These are phyloP conservation scores for Penicillium pulvis DNA, from an alignment of 495 filamentous ascomycete genomes.

Conservation along the genomic window DNA sequence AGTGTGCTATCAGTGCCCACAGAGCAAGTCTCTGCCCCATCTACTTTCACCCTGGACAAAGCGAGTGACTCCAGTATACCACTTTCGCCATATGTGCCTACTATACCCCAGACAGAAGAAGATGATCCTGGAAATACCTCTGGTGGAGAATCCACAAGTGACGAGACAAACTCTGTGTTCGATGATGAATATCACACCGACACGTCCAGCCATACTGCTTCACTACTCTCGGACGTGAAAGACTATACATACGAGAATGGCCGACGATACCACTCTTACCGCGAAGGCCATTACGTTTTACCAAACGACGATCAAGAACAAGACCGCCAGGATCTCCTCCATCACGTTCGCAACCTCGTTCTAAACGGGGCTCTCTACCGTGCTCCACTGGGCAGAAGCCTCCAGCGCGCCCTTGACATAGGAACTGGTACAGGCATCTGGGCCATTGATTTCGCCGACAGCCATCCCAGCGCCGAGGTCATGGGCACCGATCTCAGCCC, in stretches of 20 bases:
- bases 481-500: slow-evolving; percentile 35
- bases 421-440: slow-evolving; percentile 70
- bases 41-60: not conserved
- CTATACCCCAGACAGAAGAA: not conserved
- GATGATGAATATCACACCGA: slow-evolving; percentile 26
- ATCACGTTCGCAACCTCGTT: slow-evolving; percentile 53
- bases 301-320: slow-evolving; percentile 44
- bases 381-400: slow-evolving; percentile 57
- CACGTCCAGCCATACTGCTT: slow-evolving; percentile 29
- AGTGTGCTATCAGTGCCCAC: not conserved
- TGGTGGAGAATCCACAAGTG: slow-evolving; percentile 18
- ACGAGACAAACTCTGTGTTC: slow-evolving; percentile 22
- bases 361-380: slow-evolving; percentile 60
- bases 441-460: slow-evolving; percentile 62
- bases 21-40: not conserved
- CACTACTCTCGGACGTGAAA: slow-evolving; percentile 28
- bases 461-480: slow-evolving; percentile 56
- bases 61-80: too few relatives aligned
- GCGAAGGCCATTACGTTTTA: slow-evolving; percentile 64
- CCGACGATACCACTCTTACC: slow-evolving; percentile 66
- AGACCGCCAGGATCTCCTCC: slow-evolving; percentile 48
- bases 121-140: slow-evolving; percentile 7
- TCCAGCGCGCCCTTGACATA: slow-evolving; percentile 65
- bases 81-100: not conserved
- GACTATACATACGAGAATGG: slow-evolving; percentile 57